Conservation (phyloP, 208 protist species). For the Phytomonas serpens region DNA sequence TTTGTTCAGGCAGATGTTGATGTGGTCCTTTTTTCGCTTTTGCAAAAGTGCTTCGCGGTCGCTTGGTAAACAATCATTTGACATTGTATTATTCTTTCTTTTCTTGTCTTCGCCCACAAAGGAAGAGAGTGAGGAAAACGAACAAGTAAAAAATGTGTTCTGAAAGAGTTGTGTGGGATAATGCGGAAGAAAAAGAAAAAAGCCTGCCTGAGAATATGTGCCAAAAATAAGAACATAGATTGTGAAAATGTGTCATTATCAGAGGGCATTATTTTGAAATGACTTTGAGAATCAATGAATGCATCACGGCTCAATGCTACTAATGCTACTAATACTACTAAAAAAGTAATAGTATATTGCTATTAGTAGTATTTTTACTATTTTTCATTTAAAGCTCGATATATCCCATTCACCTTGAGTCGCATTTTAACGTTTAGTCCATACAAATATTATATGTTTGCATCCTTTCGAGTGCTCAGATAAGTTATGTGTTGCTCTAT, state of each 20-base stretch:
- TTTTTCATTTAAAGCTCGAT: neutral
- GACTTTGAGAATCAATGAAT: constrained; percentile 1
- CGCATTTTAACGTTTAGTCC: neutral
- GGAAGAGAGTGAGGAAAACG: neutral
- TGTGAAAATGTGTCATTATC: too few species aligned
- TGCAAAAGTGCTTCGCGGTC: constrained; percentile 68
- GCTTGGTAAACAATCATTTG: neutral
- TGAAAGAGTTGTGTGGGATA: neutral
- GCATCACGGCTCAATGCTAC: neutral
- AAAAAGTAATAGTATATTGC: constrained; percentile 9
- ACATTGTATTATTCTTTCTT: neutral
- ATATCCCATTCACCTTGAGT: neutral
- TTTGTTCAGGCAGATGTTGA: constrained; percentile 81
- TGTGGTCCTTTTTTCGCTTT: constrained; percentile 87
- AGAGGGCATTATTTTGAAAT: too few species aligned
- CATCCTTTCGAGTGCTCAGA: constrained; percentile 62
- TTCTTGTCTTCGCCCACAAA: neutral
- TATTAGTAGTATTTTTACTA: neutral
- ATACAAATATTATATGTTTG: constrained; percentile 9
- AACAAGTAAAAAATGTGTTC: neutral
- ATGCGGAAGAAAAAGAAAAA: constrained; percentile 2
- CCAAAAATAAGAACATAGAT: neutral
- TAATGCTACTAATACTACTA: neutral
- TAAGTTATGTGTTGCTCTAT: constrained; percentile 61
- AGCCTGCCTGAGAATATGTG: neutral